phyloP scores from a whole-genome alignment of 495 filamentous ascomycete genomes.

The Jackrogersella multiformis region DNA sequence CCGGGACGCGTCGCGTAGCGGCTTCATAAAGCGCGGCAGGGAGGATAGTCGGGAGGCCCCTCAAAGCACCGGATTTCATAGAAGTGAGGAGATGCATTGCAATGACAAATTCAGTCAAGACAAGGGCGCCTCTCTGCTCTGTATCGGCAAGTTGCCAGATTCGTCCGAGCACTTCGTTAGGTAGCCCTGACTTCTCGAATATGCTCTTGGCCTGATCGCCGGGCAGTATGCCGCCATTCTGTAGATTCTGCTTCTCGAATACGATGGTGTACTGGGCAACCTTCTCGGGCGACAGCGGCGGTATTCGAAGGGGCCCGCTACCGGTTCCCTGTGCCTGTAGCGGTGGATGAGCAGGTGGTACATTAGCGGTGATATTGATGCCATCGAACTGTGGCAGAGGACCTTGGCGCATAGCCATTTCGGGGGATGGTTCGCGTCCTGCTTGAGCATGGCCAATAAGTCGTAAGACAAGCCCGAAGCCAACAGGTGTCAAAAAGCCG shows the following conservation, averaged over 20 bases:
- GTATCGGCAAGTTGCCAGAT: slow-evolving; percentile 97
- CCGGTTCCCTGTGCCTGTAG: slow-evolving; percentile 73
- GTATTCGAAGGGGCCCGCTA: slow-evolving; percentile 81
- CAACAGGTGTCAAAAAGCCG: slow-evolving; percentile 87
- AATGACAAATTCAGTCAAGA: slow-evolving; percentile 92
- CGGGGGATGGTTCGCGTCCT: slow-evolving; percentile 78
- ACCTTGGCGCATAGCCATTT: slow-evolving; percentile 75
- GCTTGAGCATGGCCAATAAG: slow-evolving; percentile 96
- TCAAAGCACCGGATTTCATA: slow-evolving; percentile 82
- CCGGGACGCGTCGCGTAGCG: slow-evolving; percentile 72
- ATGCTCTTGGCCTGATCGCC: slow-evolving; percentile 92
- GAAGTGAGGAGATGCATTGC: slow-evolving; percentile 97
- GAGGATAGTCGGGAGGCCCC: slow-evolving; percentile 79
- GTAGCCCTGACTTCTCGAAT: slow-evolving; percentile 89
- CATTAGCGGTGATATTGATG: slow-evolving; percentile 54
- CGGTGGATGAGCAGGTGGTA: slow-evolving; percentile 60
- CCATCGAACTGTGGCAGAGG: slow-evolving; percentile 95
- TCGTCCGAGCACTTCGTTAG: slow-evolving; percentile 87
- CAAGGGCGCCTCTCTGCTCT: slow-evolving; percentile 88
- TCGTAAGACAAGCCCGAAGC: slow-evolving; percentile 89
- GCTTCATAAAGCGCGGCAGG: slow-evolving; percentile 92
- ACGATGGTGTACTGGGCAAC: slow-evolving; percentile 83
- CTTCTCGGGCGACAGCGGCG: slow-evolving; percentile 88
- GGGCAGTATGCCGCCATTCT: slow-evolving; percentile 77
- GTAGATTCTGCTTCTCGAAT: slow-evolving; percentile 86